A percentile compares a stretch with the other conserved stretches of the same genome.
Evolutionary conservation across 345 rosid genomes (phyloP).

Genomic region (Eucalyptus coolabah): DNA sequence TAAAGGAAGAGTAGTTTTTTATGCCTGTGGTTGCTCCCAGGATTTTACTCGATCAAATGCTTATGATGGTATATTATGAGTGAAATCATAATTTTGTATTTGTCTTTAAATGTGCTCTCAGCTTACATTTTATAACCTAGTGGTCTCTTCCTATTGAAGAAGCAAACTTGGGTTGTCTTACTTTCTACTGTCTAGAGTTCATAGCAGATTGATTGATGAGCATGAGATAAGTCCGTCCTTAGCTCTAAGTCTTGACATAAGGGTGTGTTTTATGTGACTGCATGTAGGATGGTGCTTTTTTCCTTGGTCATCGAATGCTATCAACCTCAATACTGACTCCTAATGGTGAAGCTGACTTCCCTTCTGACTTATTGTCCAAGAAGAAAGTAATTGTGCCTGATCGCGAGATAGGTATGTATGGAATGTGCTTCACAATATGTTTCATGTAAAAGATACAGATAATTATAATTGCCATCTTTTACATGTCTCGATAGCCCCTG

Average conservation of each 20-base stretch:
- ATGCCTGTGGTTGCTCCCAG: background rate
- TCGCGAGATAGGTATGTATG: constrained; percentile 39
- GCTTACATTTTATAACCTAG: background rate
- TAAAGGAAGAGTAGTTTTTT: background rate
- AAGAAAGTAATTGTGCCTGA: constrained; percentile 33
- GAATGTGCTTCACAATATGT: background rate
- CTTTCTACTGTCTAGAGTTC: background rate
- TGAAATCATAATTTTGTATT: background rate
- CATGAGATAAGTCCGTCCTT: background rate
- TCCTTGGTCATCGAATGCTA: constrained; percentile 25
- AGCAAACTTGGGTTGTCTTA: background rate
- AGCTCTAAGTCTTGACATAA: background rate
- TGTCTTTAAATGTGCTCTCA: background rate
- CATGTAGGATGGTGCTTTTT: constrained; percentile 29
- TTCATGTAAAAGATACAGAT: background rate
- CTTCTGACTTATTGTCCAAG: constrained; percentile 47
- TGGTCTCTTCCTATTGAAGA: background rate
- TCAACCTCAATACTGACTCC: constrained; percentile 48
- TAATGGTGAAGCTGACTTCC: constrained; percentile 37
- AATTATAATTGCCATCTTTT: background rate
- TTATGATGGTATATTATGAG: background rate
- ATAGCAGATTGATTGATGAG: background rate
- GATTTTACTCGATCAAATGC: background rate
- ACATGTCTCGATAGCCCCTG: background rate
- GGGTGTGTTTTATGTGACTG: background rate